Evolutionary conservation across 139 green algal species (phyloP).

Genomic region (Coelastrella sp.): DNA sequence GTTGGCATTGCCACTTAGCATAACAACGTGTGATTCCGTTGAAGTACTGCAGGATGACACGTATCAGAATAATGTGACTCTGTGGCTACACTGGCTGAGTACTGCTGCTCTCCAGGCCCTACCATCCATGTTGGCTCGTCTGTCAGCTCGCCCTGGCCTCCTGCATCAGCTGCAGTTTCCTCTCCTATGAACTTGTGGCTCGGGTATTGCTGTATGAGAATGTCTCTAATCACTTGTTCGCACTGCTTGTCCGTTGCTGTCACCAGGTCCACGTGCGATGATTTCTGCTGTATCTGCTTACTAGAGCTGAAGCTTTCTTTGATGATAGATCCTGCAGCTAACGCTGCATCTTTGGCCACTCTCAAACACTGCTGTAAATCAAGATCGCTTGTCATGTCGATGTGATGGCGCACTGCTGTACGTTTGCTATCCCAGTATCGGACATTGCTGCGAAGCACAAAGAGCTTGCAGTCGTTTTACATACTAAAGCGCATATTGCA

Average conservation of each 20-base stretch:
- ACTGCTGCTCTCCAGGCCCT: background rate
- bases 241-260: conserved; percentile 95
- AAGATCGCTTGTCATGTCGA: conserved; percentile 2
- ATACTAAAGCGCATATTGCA: too few species aligned
- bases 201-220: conserved; percentile 63
- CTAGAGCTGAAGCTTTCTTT: background rate
- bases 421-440: too few species aligned
- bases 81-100: background rate
- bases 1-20: too few species aligned
- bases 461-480: too few species aligned
- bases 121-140: conserved; percentile 95
- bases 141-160: conserved; percentile 68
- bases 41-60: too few species aligned
- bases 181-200: conserved; percentile 84
- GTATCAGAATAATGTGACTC: too few species aligned
- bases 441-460: too few species aligned
- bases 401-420: too few species aligned
- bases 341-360: conserved; percentile 56
- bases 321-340: conserved; percentile 60
- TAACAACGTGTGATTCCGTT: too few species aligned
- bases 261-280: conserved; percentile 86
- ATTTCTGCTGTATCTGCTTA: conserved; percentile 43
- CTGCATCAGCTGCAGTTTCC: conserved; percentile 66
- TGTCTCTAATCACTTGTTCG: conserved; percentile 73
- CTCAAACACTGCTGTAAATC: conserved; percentile 44